These are phyloP conservation scores for Debaryomyces sp. DNA, from an alignment of 1,139 yeast species.

Conservation along the genomic window DNA sequence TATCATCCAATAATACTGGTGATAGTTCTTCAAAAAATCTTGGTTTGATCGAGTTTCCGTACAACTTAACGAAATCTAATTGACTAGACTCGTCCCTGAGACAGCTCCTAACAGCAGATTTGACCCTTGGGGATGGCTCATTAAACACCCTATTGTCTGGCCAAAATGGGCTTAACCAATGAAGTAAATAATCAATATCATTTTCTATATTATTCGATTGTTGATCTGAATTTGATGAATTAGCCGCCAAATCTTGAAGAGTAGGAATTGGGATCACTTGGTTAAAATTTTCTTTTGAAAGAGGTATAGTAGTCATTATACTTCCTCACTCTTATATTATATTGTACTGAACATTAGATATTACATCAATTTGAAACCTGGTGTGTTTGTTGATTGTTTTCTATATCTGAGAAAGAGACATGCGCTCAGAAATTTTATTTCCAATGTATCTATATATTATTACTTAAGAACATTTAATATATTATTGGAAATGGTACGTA, in stretches of 20 bases:
- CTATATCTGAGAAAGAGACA: constrained; percentile 1
- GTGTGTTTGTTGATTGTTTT: constrained; percentile 1
- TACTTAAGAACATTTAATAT: neutral
- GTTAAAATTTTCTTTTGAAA: constrained; percentile 13
- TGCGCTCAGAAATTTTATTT: neutral
- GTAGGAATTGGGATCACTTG: constrained; percentile 22
- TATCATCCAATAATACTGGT: neutral
- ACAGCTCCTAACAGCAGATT: constrained; percentile 41
- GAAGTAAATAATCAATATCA: constrained; percentile 40
- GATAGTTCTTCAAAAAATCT: constrained; percentile 9
- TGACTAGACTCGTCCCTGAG: constrained; percentile 39
- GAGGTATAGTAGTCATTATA: constrained; percentile 2
- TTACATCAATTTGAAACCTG: neutral
- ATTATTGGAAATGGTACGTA: constrained; percentile 11
- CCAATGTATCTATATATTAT: neutral
- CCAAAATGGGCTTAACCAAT: constrained; percentile 42
- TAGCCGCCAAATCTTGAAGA: constrained; percentile 25
- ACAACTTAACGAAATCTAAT: constrained; percentile 37
- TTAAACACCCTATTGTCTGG: constrained; percentile 16
- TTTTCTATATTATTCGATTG: constrained; percentile 39
- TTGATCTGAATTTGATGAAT: constrained; percentile 11
- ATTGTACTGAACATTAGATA: neutral
- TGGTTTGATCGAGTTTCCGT: constrained; percentile 33
- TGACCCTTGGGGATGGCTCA: constrained; percentile 41
- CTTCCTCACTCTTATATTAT: neutral